A percentile compares a stretch with the other conserved stretches of the same genome.
These are phyloP conservation scores for Suhomyces tanzawaensis DNA, from an alignment of 805 yeast genomes.

Conservation along the genomic window DNA sequence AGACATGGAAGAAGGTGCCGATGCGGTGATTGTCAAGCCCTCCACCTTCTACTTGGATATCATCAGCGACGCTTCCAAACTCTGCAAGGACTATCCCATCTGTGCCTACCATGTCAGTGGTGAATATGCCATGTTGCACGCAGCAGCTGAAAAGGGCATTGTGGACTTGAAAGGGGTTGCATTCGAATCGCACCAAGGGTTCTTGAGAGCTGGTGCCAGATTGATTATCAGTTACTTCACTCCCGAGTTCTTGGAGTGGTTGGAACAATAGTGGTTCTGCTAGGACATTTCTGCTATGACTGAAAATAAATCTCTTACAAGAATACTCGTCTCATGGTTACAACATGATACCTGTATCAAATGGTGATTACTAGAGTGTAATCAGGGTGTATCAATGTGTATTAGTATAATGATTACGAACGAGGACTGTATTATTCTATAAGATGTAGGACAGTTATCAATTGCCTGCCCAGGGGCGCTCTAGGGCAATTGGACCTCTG, in stretches of 20 bases:
- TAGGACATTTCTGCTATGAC: no score
- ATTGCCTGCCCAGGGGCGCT: no score
- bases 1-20: conserved; percentile 91
- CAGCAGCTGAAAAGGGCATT: conserved; percentile 95
- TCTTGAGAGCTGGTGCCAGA: conserved; percentile 93
- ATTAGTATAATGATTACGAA: no score
- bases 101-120: conserved; percentile 97
- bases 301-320: no score
- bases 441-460: no score
- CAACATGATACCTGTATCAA: no score
- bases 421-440: no score
- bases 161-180: conserved; percentile 81
- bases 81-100: conserved; percentile 81
- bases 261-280: conserved; percentile 42
- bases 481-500: no score
- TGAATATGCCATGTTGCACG: conserved; percentile 96
- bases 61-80: conserved; percentile 79
- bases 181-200: conserved; percentile 87
- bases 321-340: no score
- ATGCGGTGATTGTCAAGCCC: conserved; percentile 93
- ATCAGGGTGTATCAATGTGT: no score
- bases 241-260: conserved; percentile 95
- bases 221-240: conserved; percentile 89
- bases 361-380: no score
- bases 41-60: conserved; percentile 93